phyloP scores from a whole-genome alignment of 2,329 filamentous ascomycete genomes.

The Nemania sp. region DNA sequence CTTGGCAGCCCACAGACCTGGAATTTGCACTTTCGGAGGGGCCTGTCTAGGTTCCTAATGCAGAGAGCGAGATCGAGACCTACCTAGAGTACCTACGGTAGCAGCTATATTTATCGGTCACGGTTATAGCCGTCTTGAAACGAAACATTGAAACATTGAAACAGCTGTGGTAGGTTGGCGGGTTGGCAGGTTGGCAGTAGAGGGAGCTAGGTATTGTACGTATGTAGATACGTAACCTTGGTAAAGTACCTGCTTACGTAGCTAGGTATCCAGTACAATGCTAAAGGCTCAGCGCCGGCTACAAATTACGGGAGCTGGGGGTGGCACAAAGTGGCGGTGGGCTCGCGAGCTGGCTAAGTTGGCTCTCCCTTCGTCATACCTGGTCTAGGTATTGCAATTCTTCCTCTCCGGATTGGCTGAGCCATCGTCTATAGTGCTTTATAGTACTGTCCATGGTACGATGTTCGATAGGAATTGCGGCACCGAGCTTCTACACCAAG shows the following conservation, averaged over 20 bases:
- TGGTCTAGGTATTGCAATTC: neutral
- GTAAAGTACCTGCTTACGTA: neutral
- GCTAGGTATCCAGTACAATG: neutral
- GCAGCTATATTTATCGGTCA: constrained; percentile 6
- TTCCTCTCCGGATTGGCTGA: constrained; percentile 16
- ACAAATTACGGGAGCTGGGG: constrained; percentile 7
- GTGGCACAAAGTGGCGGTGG: constrained; percentile 19
- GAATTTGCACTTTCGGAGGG: constrained; percentile 17
- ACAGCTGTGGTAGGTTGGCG: neutral
- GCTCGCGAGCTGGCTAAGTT: constrained; percentile 3
- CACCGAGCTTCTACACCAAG: constrained; percentile 5
- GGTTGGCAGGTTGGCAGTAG: too few species aligned
- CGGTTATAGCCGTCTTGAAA: neutral
- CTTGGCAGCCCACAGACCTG: constrained; percentile 37
- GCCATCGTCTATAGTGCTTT: neutral
- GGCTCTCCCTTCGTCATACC: neutral
- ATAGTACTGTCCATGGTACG: constrained; percentile 20
- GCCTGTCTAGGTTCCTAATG: constrained; percentile 19
- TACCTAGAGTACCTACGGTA: constrained; percentile 11
- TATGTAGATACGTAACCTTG: too few species aligned
- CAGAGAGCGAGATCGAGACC: constrained; percentile 29
- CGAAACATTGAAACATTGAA: neutral
- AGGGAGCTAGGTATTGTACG: too few species aligned
- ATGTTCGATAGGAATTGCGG: constrained; percentile 26
- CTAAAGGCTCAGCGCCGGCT: neutral